Evolutionary conservation across 2,329 filamentous ascomycete species (phyloP).

Genomic region (Knoxdaviesia capensis): DNA sequence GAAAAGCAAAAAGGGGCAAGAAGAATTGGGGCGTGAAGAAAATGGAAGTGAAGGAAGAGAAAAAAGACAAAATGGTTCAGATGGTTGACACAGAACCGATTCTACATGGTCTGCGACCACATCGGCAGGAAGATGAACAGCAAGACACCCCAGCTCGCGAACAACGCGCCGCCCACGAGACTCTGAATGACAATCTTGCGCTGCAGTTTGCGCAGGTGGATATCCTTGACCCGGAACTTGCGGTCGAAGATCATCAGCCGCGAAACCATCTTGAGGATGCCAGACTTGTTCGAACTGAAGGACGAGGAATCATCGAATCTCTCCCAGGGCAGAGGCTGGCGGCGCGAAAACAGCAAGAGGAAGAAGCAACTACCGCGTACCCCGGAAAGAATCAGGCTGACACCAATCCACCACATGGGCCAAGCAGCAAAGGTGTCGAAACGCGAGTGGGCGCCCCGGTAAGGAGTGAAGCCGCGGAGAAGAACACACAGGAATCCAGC

Average conservation of each 20-base stretch:
- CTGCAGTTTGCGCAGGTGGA: conserved; percentile 20
- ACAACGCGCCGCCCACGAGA: conserved; percentile 15
- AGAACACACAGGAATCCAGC: conserved; percentile 19
- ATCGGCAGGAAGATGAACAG: conserved; percentile 23
- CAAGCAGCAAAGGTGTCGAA: conserved; percentile 21
- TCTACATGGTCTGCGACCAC: conserved; percentile 16
- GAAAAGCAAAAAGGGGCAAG: background rate
- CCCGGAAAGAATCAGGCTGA: conserved; percentile 21
- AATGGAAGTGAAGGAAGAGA: background rate
- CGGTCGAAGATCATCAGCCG: conserved; percentile 26
- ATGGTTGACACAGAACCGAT: background rate
- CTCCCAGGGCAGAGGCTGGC: conserved; percentile 26
- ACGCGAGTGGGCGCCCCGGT: conserved; percentile 16
- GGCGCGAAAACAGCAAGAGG: conserved; percentile 21
- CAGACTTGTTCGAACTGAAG: conserved; percentile 7
- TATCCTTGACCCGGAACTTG: conserved; percentile 22
- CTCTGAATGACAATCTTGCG: conserved; percentile 23
- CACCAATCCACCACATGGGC: conserved; percentile 24
- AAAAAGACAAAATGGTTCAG: background rate
- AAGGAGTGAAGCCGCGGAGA: conserved; percentile 17
- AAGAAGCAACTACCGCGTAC: conserved; percentile 26
- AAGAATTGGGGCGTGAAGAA: background rate
- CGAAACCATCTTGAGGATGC: conserved; percentile 12
- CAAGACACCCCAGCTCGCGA: conserved; percentile 15
- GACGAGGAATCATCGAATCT: conserved; percentile 19